Evolutionary conservation across 495 filamentous ascomycete species (phyloP), one percentile per base, ranked within the genome.

Genomic region (Aspergillus baeticus): DNA sequence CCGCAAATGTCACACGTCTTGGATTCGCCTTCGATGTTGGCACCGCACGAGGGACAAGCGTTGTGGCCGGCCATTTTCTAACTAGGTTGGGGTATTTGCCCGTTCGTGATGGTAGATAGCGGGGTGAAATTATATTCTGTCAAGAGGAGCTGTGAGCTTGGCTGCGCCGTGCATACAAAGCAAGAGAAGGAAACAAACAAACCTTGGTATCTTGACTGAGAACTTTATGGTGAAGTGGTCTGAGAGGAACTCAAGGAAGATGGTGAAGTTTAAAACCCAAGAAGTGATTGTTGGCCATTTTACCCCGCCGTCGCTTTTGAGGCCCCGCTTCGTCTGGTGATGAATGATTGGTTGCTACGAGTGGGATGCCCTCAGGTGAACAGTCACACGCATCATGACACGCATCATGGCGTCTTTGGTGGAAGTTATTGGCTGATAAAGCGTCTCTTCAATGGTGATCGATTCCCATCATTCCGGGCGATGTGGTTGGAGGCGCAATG

Each of bases 1-100:
- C 70, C 70, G 55, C 72, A 75, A 20, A 65, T 63, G 26, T 21
- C 17, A 61, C 72, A 75, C 38, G 59, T 70, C 69, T 75, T 75
- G 26, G 22, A 62, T 7, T 57, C 67, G 37, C 65, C 63, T 6
- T 49, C 6, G 51, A 70, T 73, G 37, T 36, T 26, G 21, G 67
- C 67, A 29, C 65, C 65, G 63, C 70, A 75, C 14, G 60, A 63
- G 48, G 72, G 72, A 56, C 72, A 75, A 57, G 54, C 35, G 37
- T 36, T 47, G 66, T 72, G 69, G 38, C 59, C 61, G 51, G 63
- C 18, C 64, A 67, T 67, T 55, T 60, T 64, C n/a, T 29, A 8
- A 3, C 48, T 36, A 17, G 46, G 18, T 17, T 36, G 6, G 14
- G 10, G 10, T 47, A 20, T 50, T 36, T 29, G 10, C n/a, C 35